Evolutionary conservation across 495 filamentous ascomycete species (phyloP), one percentile per base, ranked within the genome.

Genomic region (Lentithecium fluviatile): DNA sequence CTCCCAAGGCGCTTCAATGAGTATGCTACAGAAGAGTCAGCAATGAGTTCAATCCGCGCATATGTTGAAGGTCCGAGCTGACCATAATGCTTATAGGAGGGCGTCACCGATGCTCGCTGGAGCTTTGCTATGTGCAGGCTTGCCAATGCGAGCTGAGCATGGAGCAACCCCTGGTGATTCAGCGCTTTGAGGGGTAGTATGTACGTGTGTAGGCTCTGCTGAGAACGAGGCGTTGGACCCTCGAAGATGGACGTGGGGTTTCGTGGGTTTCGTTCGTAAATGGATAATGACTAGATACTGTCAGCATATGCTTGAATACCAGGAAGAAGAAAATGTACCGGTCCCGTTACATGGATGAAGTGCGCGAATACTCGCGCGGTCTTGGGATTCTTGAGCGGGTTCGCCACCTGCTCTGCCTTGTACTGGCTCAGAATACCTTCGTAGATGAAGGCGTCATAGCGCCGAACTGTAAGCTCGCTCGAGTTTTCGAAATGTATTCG

Each of bases 311-410:
- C 29, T 3, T 10, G 10, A 32, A 32, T 10, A 32, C 10, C 10
- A 3, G 29, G 10, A 10, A 10, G 3, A 32, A 32, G 29, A 32
- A 32, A 10, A 32, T 32, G 29, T 32, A 32, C 29, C 29, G 93
- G 91, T 0, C 88, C 94, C 1, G 91, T 96, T 7, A 92, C 86
- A 65, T 90, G 86, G 24, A 97, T 84, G 72, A 97, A 98, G 75
- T 97, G 91, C 69, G 87, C 86, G 71, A 97, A 98, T 15, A 97
- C 83, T 32, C 87, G 83, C 10, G 91, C 91, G 0, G 90, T 95
- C 56, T 86, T 85, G 2, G 83, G 80, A 68, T 97, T 91, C 66
- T 85, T 89, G 23, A 97, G 74, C 5, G 92, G 94, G 34, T 89
- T 91, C 2, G 86, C 90, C 19, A 82, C 77, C 23, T 85, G 80